A percentile compares a stretch with the other conserved stretches of the same genome.
These are phyloP conservation scores for Parsonsia alboflavescens DNA, from an alignment of 257 asterid species.

Conservation along the genomic window DNA sequence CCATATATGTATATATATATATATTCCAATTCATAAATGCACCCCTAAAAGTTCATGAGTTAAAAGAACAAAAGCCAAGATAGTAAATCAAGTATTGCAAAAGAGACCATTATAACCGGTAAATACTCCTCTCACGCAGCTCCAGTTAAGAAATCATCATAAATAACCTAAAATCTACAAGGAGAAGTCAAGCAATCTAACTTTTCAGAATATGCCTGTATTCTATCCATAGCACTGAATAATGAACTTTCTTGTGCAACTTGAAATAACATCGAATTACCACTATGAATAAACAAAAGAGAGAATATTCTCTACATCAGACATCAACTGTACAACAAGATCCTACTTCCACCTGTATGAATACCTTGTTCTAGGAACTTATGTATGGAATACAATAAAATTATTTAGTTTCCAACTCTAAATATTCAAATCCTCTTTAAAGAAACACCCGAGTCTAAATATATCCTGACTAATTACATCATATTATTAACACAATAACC, in stretches of 20 bases:
- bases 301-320: too few relatives aligned
- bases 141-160: neutral
- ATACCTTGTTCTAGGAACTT: too few relatives aligned
- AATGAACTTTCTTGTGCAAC: neutral
- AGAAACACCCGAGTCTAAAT: too few relatives aligned
- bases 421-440: too few relatives aligned
- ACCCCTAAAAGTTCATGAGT: neutral
- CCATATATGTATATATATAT: too few relatives aligned
- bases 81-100: neutral
- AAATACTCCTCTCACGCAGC: neutral
- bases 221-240: neutral
- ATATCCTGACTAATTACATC: too few relatives aligned
- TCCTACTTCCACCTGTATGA: neutral
- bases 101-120: neutral
- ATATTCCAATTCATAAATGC: neutral
- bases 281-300: neutral
- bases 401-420: too few relatives aligned
- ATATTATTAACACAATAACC: too few relatives aligned
- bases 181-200: neutral
- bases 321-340: neutral
- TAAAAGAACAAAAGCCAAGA: neutral
- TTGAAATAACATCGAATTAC: neutral
- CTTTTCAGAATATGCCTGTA: neutral
- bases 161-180: too few relatives aligned
- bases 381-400: too few relatives aligned